These are phyloP conservation scores for Aureobasidium vineae DNA, from an alignment of 2,329 filamentous ascomycete species.

Conservation along the genomic window DNA sequence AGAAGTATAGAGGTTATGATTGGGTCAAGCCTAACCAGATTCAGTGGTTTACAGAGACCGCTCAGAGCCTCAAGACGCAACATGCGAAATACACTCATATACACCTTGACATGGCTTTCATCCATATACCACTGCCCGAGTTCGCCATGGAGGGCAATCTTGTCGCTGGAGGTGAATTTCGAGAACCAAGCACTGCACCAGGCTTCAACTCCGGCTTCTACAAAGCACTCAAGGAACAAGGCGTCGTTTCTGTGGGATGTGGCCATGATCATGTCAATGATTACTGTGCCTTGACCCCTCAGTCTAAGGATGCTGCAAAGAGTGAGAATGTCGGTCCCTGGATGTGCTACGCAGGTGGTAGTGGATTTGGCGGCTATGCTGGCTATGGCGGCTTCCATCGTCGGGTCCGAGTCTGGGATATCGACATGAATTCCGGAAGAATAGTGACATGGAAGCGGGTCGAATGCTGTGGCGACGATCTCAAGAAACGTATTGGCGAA, in stretches of 20 bases:
- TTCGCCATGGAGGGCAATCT: slow-evolving; percentile 64
- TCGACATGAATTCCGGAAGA: slow-evolving; percentile 85
- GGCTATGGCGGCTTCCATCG: slow-evolving; percentile 85
- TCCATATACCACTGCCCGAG: slow-evolving; percentile 94
- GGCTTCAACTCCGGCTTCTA: slow-evolving; percentile 90
- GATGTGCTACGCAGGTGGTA: slow-evolving; percentile 97
- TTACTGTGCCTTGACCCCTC: slow-evolving; percentile 70
- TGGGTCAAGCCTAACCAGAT: slow-evolving; percentile 96
- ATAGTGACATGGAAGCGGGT: slow-evolving; percentile 92
- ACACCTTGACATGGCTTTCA: slow-evolving; percentile 94
- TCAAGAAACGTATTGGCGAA: slow-evolving; percentile 55
- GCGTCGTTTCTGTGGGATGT: slow-evolving; percentile 81
- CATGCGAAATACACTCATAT: slow-evolving; percentile 79
- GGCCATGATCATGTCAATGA: slow-evolving; percentile 98
- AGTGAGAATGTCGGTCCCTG: slow-evolving; percentile 60
- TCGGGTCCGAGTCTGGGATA: slow-evolving; percentile 82
- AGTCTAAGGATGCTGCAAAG: slow-evolving; percentile 31
- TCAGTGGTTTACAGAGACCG: slow-evolving; percentile 85
- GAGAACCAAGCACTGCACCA: slow-evolving; percentile 83
- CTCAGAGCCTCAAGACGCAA: slow-evolving; percentile 65
- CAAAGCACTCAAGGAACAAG: slow-evolving; percentile 81
- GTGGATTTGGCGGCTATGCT: slow-evolving; percentile 91
- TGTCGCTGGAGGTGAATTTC: slow-evolving; percentile 66
- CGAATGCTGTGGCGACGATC: slow-evolving; percentile 58
- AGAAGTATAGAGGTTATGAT: slow-evolving; percentile 87